A percentile compares a stretch with the other conserved stretches of the same genome.
Conservation (phyloP, 495 filamentous ascomycete genomes). For the Penicillium nucicola region DNA sequence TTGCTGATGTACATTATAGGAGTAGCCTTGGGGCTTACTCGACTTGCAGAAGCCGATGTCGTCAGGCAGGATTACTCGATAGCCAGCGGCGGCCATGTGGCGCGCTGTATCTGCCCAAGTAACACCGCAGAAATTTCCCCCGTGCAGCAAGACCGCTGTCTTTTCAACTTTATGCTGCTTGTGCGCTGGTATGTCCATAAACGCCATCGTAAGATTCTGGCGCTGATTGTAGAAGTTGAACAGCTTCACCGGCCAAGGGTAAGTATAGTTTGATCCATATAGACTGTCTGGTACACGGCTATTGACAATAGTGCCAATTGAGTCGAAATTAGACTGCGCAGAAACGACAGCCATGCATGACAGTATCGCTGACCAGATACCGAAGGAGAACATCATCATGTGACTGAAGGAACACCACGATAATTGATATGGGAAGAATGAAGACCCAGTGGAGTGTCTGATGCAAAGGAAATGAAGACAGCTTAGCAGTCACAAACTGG, state of each 20-base stretch:
- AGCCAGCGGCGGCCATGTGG: slow-evolving; percentile 8
- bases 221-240: slow-evolving; percentile 15
- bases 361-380: neutral
- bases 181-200: slow-evolving; percentile 9
- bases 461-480: neutral
- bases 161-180: neutral
- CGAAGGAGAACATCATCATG: slow-evolving; percentile 4
- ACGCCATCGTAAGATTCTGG: slow-evolving; percentile 12
- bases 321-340: slow-evolving; percentile 8
- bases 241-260: slow-evolving; percentile 16
- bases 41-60: slow-evolving; percentile 20
- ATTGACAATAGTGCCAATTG: slow-evolving; percentile 12
- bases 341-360: slow-evolving; percentile 1
- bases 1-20: slow-evolving; percentile 14
- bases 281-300: slow-evolving; percentile 7
- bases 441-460: neutral
- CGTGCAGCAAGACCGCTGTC: slow-evolving; percentile 11
- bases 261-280: slow-evolving; percentile 11
- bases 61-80: slow-evolving; percentile 15
- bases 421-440: neutral
- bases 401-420: neutral
- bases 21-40: slow-evolving; percentile 17
- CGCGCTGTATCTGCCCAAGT: slow-evolving; percentile 16
- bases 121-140: slow-evolving; percentile 15
- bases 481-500: neutral